Base-by-base conservation (phyloP, 257 asterid genomes). In the Perilla frutescens region DNA sequence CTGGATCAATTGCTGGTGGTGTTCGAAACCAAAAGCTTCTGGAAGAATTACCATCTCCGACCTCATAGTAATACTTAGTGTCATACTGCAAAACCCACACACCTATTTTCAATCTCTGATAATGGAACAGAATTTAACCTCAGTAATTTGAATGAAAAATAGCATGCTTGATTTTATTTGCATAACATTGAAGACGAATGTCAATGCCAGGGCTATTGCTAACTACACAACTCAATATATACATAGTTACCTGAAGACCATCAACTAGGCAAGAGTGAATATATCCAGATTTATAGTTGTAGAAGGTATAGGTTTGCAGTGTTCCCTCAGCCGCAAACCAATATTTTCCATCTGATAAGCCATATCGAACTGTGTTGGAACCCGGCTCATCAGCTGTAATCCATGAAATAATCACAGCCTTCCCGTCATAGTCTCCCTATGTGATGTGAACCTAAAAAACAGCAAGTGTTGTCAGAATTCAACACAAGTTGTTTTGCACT, bases 391-490 rank as follows among this genome's bases (percentile, higher is more conserved):
- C 90, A 78, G 86, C 60, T 29, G 98, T 90, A 47, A 90, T 86
- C 97, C 98, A 92, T 48, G 98, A 86, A 64, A 92, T 71, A 57
- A 92, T 88, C 58, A 90, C 88, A 68, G 97, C 96, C 79, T 81
- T 86, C 56, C 97, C 98, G 5, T 87, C 95, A 84, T 92, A 90
- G 87, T 92, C 97, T 45, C 98, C 98, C 77, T 92, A 97, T 47
- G 97, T 90, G 70, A 92, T 87, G 82, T 92, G 98, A 77, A 92
- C 97, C 98, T 92, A 53, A 41, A 73, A 62, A 29, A 34, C 37
- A 34, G 37, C 37, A 60, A 62, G 68, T 5, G 3, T 32, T 41
- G 10, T 40, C 71, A 48, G 41, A 49, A 26, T 67, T 36, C 57
- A 20, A 6, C 2, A 57, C 7, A 36, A n/a, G 45, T 29, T 54